A percentile compares a stretch with the other conserved stretches of the same genome.
Conservation (phyloP, 345 rosid species). For the Lenwebbia sp. region DNA sequence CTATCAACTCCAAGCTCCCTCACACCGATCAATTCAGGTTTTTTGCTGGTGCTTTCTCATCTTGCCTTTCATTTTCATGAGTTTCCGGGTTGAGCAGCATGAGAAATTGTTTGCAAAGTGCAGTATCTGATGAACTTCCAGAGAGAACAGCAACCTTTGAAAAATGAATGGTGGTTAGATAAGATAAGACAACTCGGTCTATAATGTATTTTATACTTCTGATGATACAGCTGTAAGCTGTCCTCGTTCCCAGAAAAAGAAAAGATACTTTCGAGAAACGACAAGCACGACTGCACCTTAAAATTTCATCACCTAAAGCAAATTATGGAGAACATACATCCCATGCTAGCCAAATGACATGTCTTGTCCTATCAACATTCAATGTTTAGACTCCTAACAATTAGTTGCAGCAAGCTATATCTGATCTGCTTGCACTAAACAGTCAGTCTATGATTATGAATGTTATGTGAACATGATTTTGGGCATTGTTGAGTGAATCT, state of each 20-base stretch:
- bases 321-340: not conserved
- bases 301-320: not conserved
- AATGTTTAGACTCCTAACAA: not conserved
- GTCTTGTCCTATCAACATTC: not conserved
- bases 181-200: not conserved
- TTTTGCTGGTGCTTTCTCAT: not conserved
- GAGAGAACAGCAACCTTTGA: not conserved
- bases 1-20: slow-evolving; percentile 28
- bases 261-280: not conserved
- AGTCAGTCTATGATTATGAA: not conserved
- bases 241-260: not conserved
- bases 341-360: not conserved
- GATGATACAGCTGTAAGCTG: not conserved
- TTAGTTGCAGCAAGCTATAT: not conserved
- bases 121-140: not conserved
- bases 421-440: not conserved
- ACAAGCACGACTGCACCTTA: not conserved
- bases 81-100: not conserved
- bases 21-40: slow-evolving; percentile 36
- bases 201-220: not conserved
- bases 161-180: not conserved
- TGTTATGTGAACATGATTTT: not conserved
- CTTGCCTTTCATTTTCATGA: not conserved
- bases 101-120: not conserved
- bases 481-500: not conserved